These are phyloP conservation scores for Septoria linicola DNA, from an alignment of 2,329 filamentous ascomycete genomes.

Conservation along the genomic window DNA sequence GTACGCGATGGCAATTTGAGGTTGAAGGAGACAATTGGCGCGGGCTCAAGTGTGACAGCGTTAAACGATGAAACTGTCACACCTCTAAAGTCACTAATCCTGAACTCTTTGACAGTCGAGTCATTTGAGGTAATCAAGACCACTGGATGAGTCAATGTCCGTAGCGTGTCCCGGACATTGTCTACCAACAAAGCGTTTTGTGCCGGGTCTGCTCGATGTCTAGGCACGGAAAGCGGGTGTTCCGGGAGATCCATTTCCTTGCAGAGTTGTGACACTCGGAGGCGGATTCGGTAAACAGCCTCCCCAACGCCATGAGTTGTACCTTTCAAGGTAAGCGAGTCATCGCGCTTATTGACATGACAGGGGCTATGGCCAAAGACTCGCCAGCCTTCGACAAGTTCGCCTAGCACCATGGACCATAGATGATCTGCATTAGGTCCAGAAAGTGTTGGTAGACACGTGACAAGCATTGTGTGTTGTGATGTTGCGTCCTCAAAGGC, in stretches of 20 bases:
- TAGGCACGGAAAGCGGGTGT: neutral
- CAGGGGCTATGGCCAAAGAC: neutral
- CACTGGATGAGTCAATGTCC: conserved; percentile 57
- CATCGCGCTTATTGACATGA: neutral
- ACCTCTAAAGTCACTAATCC: conserved; percentile 43
- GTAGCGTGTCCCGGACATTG: conserved; percentile 33
- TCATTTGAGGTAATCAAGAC: conserved; percentile 52
- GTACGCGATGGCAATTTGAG: conserved; percentile 58
- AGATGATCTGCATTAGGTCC: neutral
- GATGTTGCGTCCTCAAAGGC: too few relatives aligned
- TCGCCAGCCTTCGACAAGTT: neutral
- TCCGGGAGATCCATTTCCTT: neutral
- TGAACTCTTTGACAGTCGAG: conserved; percentile 19
- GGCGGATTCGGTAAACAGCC: neutral
- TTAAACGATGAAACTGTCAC: conserved; percentile 64
- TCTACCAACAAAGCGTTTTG: neutral
- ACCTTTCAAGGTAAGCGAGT: neutral
- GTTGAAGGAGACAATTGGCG: conserved; percentile 62
- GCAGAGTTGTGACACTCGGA: neutral
- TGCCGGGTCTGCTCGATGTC: neutral
- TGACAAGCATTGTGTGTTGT: too few relatives aligned
- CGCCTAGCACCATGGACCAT: neutral
- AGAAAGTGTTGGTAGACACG: neutral
- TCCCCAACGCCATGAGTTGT: neutral
- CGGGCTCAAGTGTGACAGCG: conserved; percentile 56